Base-by-base conservation (phyloP, 2,329 filamentous ascomycete species). In the Alternaria brassicae region DNA sequence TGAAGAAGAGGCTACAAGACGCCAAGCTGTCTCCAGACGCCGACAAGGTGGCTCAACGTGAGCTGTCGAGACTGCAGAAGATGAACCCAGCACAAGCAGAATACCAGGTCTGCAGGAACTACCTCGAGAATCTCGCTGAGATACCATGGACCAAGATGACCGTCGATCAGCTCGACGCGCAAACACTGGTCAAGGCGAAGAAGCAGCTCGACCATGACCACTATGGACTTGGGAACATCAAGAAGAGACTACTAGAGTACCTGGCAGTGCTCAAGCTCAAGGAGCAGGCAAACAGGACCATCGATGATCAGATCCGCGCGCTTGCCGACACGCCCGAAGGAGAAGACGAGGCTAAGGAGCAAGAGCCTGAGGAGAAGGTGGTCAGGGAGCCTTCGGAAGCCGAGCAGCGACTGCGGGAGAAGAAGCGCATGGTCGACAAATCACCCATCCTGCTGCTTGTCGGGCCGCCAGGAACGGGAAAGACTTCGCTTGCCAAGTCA, bases 1-100 rank as follows among this genome's bases (percentile, higher is more conserved):
- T 99, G 45, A 91, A 93, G 79, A 93, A 94, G 81, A 92, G 90
- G 74, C 82, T 99, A 8, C 88, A 95, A 48, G 89, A 88, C 44
- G 93, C 94, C 0, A 87, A 90, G 64, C 84, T 99, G 40, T 91
- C 90, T 0, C 85, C 90, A 0, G 95, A 99, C 65, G 93, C 93
- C 6, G 86, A 89, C 61, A 97, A 95, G 80, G 88, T 96, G n/a
- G 94, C 93, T 1, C 91, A 96, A 58, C 86, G 93, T 53, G 95
- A 99, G 77, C 78, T 99, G 45, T 91, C 92, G 72, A 85, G 95
- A 21, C 80, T 99, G 62, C 91, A 91, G 72, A 97, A 97, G 81
- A 98, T 98, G 92, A 93, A 92, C 72, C 93, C 95, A 0, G 92
- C 92, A 50, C 95, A 98, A 74, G 94, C 96, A 36, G 95, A 99